Conservation (phyloP, 495 filamentous ascomycete species). For the Daldinia childiae region DNA sequence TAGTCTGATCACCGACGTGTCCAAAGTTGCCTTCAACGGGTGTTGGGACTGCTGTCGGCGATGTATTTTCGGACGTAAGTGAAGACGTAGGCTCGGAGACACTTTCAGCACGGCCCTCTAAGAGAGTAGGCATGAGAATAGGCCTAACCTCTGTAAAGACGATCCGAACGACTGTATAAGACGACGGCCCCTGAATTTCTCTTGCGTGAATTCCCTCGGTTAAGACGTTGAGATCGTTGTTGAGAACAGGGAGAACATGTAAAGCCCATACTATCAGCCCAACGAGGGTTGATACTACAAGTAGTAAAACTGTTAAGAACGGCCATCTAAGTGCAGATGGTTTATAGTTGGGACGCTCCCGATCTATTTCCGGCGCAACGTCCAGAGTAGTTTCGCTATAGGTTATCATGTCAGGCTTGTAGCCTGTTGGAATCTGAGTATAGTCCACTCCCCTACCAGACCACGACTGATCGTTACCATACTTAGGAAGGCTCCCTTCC, state of each 20-base stretch:
- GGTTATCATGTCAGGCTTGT: constrained; percentile 25
- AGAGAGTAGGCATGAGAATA: background rate
- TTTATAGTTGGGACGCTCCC: constrained; percentile 46
- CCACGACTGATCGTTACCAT: constrained; percentile 11
- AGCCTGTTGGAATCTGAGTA: constrained; percentile 12
- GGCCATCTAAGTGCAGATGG: constrained; percentile 50
- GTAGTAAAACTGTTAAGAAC: constrained; percentile 41
- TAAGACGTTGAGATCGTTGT: constrained; percentile 23
- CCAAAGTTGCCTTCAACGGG: constrained; percentile 11
- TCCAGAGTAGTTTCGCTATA: constrained; percentile 10
- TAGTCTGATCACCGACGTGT: constrained; percentile 12
- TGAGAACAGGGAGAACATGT: constrained; percentile 37
- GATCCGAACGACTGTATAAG: constrained; percentile 9
- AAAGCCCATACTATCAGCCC: constrained; percentile 41
- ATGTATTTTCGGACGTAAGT: background rate
- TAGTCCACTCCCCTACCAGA: constrained; percentile 20
- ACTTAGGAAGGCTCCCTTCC: constrained; percentile 6
- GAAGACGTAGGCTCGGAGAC: background rate
- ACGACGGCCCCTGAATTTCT: background rate
- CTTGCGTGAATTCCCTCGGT: background rate
- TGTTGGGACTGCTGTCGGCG: background rate
- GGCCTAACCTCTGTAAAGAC: background rate
- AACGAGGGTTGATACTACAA: constrained; percentile 36
- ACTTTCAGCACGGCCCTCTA: constrained; percentile 17
- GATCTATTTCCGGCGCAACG: constrained; percentile 3